These are phyloP conservation scores for Microbotryum saponariae DNA, from an alignment of 1,284 basidiomycete species.

Conservation along the genomic window DNA sequence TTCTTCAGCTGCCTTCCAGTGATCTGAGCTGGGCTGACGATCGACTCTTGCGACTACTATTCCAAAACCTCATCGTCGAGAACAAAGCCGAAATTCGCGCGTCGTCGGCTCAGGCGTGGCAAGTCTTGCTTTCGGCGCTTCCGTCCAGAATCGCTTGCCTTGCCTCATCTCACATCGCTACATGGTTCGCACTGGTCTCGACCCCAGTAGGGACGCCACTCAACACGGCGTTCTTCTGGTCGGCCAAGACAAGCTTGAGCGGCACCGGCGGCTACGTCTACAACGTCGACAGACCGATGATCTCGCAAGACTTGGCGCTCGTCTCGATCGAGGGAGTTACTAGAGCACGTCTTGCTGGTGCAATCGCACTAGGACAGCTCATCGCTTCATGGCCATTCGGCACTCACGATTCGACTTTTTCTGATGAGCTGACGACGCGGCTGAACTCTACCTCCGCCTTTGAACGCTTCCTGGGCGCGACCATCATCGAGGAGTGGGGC, in stretches of 20 bases:
- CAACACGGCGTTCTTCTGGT: conserved; percentile 64
- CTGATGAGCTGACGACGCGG: conserved; percentile 65
- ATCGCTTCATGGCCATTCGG: conserved; percentile 15
- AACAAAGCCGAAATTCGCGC: conserved; percentile 77
- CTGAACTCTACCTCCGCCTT: conserved; percentile 82
- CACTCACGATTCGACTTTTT: conserved; percentile 35
- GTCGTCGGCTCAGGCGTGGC: conserved; percentile 72
- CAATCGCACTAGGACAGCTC: conserved; percentile 62
- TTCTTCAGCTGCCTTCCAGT: conserved; percentile 70
- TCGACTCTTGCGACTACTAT: conserved; percentile 72
- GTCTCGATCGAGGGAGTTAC: conserved; percentile 71
- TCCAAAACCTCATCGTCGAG: conserved; percentile 92
- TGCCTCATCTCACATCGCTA: conserved; percentile 39
- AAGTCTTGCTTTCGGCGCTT: conserved; percentile 35
- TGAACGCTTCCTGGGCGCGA: conserved; percentile 75
- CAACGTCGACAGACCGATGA: conserved; percentile 94
- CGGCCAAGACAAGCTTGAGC: conserved; percentile 47
- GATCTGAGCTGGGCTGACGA: conserved; percentile 69
- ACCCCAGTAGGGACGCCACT: conserved; percentile 80
- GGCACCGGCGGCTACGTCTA: conserved; percentile 55
- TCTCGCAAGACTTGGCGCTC: conserved; percentile 81
- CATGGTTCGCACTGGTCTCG: conserved; percentile 82
- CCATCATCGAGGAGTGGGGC: conserved; percentile 91
- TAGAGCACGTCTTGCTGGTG: conserved; percentile 71
- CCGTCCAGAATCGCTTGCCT: not conserved